Percentiles rank a stretch among this genome's conserved stretches.
phyloP scores from a whole-genome alignment of 139 green algal genomes.

The Edaphochlamys debaryana region DNA sequence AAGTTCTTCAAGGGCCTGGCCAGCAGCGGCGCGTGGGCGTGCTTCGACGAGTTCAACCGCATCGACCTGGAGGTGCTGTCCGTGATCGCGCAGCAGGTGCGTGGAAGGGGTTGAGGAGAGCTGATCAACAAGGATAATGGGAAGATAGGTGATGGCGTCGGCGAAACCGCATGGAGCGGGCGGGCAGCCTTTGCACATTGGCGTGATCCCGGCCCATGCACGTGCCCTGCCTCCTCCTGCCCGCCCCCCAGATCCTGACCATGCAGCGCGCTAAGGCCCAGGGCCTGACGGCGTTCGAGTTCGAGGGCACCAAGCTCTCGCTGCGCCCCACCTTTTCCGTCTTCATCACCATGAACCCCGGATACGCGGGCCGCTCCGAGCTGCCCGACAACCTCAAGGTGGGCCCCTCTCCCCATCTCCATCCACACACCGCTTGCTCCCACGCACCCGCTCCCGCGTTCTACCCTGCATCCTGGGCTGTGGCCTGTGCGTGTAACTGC shows the following conservation, averaged over 20 bases:
- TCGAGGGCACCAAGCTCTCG: slow-evolving; percentile 81
- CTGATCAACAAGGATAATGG: too few relatives aligned
- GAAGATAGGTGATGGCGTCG: too few relatives aligned
- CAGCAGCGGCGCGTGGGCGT: slow-evolving; percentile 66
- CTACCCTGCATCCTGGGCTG: too few relatives aligned
- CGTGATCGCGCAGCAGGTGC: slow-evolving; percentile 80
- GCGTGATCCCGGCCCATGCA: too few relatives aligned
- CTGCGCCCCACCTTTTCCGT: slow-evolving; percentile 78
- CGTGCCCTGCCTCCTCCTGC: background rate
- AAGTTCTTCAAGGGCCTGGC: slow-evolving; percentile 83
- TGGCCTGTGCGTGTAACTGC: too few relatives aligned
- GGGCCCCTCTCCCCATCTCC: background rate
- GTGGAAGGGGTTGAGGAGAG: too few relatives aligned
- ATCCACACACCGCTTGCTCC: background rate
- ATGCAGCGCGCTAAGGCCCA: slow-evolving; percentile 84
- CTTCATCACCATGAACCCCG: slow-evolving; percentile 94
- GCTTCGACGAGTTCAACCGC: slow-evolving; percentile 82
- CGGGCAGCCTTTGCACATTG: too few relatives aligned
- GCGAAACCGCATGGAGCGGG: too few relatives aligned
- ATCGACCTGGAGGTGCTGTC: slow-evolving; percentile 74
- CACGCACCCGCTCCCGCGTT: background rate
- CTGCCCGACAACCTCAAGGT: slow-evolving; percentile 87
- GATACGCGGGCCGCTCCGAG: slow-evolving; percentile 73
- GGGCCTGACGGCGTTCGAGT: slow-evolving; percentile 81
- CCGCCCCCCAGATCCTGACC: slow-evolving; percentile 85